Base-by-base conservation (phyloP, 768 basidiomycete species). In the Leccinellum albellum region DNA sequence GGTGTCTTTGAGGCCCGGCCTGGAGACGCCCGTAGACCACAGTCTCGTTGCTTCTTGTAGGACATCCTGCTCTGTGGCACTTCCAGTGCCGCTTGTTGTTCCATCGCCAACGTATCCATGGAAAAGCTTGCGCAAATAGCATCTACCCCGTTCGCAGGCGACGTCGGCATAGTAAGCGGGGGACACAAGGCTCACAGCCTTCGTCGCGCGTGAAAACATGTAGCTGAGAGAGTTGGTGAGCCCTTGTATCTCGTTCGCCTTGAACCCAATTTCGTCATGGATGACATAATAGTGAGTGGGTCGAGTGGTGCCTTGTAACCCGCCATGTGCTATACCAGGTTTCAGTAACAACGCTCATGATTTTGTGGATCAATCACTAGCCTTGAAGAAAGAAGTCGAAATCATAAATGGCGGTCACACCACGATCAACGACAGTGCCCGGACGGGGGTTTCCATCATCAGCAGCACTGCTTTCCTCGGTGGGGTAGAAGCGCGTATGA, bases 141-240 rank as follows among this genome's bases (percentile, higher is more conserved):
- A 81, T 49, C 82, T 66, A 1, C 82, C 81, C 13, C 81, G 76
- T 62, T 83, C 82, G 65, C 82, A 78, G 13, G 79, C 79, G 6
- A 80, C 70, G 57, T 79, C 79, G 12, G 79, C 79, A 51, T 81
- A 73, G 48, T 73, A 73, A 1, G 73, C 72, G n/a, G 72, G 69
- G 14, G 72, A 73, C 13, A 70, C 73, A 53, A 74, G 48, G 52
- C 73, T 73, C 32, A 73, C 72, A 5, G 74, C 73, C 51, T 76
- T 82, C 0, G 83, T 85, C n/a, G 83, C 82, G 10, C 84, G 78
- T 6, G 82, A 76, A 64, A 83, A 85, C 69, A 80, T 79, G 66
- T 81, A 85, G 56, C 76, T 77, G 17, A 84, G 71, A 54, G 78
- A 63, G 66, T 83, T 80, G 33, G 81, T 82, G n/a, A 86, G 73